A percentile compares a stretch with the other conserved stretches of the same genome.
Evolutionary conservation across 805 yeast genomes (phyloP).

Genomic region (Yarrowia sp.): DNA sequence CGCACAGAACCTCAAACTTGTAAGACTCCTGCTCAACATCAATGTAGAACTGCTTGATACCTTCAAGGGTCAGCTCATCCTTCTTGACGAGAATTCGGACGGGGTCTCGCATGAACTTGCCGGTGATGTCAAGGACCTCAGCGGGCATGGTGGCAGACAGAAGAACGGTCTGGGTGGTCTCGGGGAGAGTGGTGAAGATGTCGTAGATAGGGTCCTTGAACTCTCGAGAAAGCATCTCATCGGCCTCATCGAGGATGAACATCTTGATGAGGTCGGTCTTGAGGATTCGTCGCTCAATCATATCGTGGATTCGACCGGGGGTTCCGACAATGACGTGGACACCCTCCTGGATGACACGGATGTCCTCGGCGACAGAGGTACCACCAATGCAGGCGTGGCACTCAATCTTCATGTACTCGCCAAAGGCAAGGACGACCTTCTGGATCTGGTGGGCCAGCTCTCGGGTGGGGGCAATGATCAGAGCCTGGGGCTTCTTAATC

Average conservation of each 20-base stretch:
- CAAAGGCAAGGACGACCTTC: conserved; percentile 79
- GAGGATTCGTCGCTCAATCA: conserved; percentile 79
- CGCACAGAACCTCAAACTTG: conserved; percentile 93
- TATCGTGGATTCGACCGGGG: conserved; percentile 91
- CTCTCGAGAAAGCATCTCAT: conserved; percentile 87
- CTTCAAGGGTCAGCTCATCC: conserved; percentile 91
- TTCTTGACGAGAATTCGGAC: conserved; percentile 89
- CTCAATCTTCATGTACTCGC: conserved; percentile 80
- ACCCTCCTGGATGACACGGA: conserved; percentile 69
- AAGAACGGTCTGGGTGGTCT: conserved; percentile 85
- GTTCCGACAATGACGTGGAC: conserved; percentile 95
- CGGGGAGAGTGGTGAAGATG: conserved; percentile 78
- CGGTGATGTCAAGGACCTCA: conserved; percentile 87
- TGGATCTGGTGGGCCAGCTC: conserved; percentile 93
- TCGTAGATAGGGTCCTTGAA: conserved; percentile 95
- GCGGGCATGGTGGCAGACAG: conserved; percentile 92
- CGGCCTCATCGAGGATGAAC: conserved; percentile 94
- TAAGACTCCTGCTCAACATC: conserved; percentile 88
- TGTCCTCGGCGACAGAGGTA: conserved; percentile 75
- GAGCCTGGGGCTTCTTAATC: conserved; percentile 76
- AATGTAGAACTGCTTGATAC: conserved; percentile 87
- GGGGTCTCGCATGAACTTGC: conserved; percentile 90
- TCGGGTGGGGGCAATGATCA: conserved; percentile 91
- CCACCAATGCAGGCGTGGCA: conserved; percentile 96
- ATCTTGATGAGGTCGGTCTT: conserved; percentile 75